phyloP scores from a whole-genome alignment of 2,329 filamentous ascomycete species.

The Xylaria sp. region DNA sequence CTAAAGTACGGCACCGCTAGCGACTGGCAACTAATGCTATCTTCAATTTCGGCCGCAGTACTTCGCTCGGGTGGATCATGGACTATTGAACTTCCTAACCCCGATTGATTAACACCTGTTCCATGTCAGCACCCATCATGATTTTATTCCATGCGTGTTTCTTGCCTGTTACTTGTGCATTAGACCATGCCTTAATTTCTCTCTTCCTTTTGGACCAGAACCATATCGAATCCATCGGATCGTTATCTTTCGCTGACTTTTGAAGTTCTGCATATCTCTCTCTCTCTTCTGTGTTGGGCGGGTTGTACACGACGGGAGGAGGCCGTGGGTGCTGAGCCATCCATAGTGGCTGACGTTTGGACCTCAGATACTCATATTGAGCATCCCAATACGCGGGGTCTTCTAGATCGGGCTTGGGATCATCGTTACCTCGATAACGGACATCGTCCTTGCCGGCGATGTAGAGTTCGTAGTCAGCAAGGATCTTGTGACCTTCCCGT shows the following conservation, averaged over 20 bases:
- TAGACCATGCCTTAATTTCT: neutral
- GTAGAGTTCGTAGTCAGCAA: slow-evolving; percentile 16
- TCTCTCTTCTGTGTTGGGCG: neutral
- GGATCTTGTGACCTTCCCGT: neutral
- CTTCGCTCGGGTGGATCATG: neutral
- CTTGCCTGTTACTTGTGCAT: neutral
- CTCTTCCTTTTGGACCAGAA: neutral
- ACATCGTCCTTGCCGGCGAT: neutral
- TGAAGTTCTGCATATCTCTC: neutral
- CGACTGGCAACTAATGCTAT: neutral
- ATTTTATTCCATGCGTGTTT: too few relatives aligned
- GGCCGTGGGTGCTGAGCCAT: neutral
- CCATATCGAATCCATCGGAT: neutral
- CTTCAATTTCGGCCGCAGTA: neutral
- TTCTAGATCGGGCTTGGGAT: neutral
- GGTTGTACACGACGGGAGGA: neutral
- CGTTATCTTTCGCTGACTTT: too few relatives aligned
- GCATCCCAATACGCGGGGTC: slow-evolving; percentile 15
- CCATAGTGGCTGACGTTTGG: neutral
- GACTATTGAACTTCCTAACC: neutral
- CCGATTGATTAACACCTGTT: neutral
- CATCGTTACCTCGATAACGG: slow-evolving; percentile 1
- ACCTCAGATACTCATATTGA: neutral
- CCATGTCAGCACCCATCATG: neutral
- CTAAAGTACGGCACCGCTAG: neutral